Evolutionary conservation across 257 asterid genomes (phyloP).

Genomic region (Solanum sparsipilum): DNA sequence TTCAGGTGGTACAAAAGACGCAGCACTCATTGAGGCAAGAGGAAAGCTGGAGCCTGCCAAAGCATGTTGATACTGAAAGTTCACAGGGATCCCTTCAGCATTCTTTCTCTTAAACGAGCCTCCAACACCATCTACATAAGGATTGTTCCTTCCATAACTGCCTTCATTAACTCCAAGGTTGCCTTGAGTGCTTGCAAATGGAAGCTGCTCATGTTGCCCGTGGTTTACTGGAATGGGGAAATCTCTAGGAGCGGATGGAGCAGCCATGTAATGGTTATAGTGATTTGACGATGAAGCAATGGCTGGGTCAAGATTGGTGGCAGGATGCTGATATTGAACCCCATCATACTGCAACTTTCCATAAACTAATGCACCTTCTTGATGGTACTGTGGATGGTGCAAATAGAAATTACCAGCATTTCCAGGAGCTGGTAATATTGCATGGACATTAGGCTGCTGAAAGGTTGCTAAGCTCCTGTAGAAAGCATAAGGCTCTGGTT

Average conservation of each 20-base stretch:
- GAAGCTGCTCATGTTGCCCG: slow-evolving; percentile 33
- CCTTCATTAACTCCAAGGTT: slow-evolving; percentile 22
- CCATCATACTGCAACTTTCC: slow-evolving; percentile 39
- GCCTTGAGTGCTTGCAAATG: slow-evolving; percentile 22
- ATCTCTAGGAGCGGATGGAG: slow-evolving; percentile 48
- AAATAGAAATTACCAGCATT: slow-evolving; percentile 28
- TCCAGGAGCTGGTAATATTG: slow-evolving; percentile 27
- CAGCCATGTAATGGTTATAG: slow-evolving; percentile 47
- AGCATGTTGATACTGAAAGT: slow-evolving; percentile 22
- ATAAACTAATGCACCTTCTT: slow-evolving; percentile 36
- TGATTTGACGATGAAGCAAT: slow-evolving; percentile 45
- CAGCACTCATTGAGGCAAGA: slow-evolving; percentile 22
- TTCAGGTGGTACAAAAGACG: slow-evolving; percentile 23
- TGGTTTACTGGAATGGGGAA: slow-evolving; percentile 49
- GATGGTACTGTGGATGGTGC: slow-evolving; percentile 52
- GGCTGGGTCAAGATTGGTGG: slow-evolving; percentile 26
- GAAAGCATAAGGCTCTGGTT: slow-evolving; percentile 49
- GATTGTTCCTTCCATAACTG: slow-evolving; percentile 28
- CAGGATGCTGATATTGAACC: slow-evolving; percentile 42
- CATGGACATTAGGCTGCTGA: slow-evolving; percentile 42
- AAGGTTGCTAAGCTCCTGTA: slow-evolving; percentile 40
- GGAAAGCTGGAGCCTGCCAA: slow-evolving; percentile 63
- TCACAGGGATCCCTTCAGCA: slow-evolving; percentile 31
- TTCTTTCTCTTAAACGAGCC: slow-evolving; percentile 60
- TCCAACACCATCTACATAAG: slow-evolving; percentile 31